Conservation (phyloP, 2,329 filamentous ascomycete species). For the Venturia asperata region DNA sequence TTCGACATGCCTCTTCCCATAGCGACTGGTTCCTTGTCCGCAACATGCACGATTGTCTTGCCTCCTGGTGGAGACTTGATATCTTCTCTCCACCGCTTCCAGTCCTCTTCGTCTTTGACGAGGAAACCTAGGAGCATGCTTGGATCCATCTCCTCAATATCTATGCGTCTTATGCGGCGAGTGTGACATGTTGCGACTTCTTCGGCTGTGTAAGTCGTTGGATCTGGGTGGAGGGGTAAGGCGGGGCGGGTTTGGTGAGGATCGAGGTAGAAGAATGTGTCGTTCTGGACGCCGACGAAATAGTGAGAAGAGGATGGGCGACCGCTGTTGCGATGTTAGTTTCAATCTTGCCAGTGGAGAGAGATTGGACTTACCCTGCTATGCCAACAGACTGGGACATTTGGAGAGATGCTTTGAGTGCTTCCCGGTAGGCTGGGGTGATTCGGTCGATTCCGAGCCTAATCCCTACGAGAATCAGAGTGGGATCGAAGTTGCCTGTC, state of each 20-base stretch:
- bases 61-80: constrained; percentile 63
- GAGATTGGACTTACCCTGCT: constrained; percentile 61
- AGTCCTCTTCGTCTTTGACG: constrained; percentile 75
- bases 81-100: constrained; percentile 71
- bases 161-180: constrained; percentile 69
- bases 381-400: constrained; percentile 93
- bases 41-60: constrained; percentile 79
- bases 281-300: constrained; percentile 65
- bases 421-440: constrained; percentile 90
- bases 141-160: constrained; percentile 90
- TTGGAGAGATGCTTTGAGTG: constrained; percentile 75
- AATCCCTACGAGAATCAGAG: constrained; percentile 80
- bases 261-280: constrained; percentile 87
- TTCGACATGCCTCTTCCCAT: constrained; percentile 35
- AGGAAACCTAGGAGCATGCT: constrained; percentile 96
- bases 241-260: constrained; percentile 78
- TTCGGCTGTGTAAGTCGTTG: constrained; percentile 55
- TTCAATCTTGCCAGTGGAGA: neutral
- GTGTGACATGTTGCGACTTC: constrained; percentile 85
- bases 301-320: constrained; percentile 85
- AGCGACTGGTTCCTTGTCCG: constrained; percentile 56
- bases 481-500: constrained; percentile 65
- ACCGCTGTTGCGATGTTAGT: constrained; percentile 50
- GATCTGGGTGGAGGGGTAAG: constrained; percentile 56
- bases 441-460: constrained; percentile 89